Conservation (phyloP, 345 rosid genomes). For the Garcia nutans region DNA sequence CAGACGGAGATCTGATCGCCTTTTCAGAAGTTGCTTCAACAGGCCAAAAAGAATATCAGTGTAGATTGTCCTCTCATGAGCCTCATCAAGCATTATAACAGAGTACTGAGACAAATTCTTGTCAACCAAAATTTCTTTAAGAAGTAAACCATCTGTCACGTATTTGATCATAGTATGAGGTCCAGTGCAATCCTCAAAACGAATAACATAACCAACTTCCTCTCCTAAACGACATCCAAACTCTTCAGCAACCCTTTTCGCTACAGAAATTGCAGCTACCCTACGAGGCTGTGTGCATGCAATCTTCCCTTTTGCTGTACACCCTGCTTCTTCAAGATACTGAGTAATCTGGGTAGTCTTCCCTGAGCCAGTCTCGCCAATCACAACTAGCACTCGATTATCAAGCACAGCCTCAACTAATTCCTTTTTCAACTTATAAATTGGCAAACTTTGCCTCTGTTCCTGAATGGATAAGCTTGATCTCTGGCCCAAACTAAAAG, state of each 20-base stretch:
- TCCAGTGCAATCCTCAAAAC: slow-evolving; percentile 83
- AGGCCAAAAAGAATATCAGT: slow-evolving; percentile 76
- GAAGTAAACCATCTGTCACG: slow-evolving; percentile 84
- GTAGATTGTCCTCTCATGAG: slow-evolving; percentile 74
- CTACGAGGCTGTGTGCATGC: slow-evolving; percentile 89
- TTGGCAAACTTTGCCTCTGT: slow-evolving; percentile 86
- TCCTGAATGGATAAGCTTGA: slow-evolving; percentile 89
- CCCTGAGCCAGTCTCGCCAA: slow-evolving; percentile 88
- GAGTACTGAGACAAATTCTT: slow-evolving; percentile 63
- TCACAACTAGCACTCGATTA: slow-evolving; percentile 77
- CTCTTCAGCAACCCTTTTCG: slow-evolving; percentile 89
- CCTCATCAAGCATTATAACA: slow-evolving; percentile 73
- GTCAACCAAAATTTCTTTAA: slow-evolving; percentile 64
- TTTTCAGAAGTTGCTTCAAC: slow-evolving; percentile 60
- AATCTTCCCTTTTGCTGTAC: slow-evolving; percentile 70
- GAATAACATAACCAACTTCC: slow-evolving; percentile 83
- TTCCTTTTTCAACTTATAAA: slow-evolving; percentile 82
- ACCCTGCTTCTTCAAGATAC: slow-evolving; percentile 79
- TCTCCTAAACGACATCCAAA: slow-evolving; percentile 84
- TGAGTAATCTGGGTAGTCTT: slow-evolving; percentile 89
- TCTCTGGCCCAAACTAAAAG: slow-evolving; percentile 73
- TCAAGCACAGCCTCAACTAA: slow-evolving; percentile 82
- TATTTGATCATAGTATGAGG: slow-evolving; percentile 85
- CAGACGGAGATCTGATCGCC: slow-evolving; percentile 65
- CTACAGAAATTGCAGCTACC: slow-evolving; percentile 87